Conservation (phyloP, 2,329 filamentous ascomycete species). For the Neurospora sp. region DNA sequence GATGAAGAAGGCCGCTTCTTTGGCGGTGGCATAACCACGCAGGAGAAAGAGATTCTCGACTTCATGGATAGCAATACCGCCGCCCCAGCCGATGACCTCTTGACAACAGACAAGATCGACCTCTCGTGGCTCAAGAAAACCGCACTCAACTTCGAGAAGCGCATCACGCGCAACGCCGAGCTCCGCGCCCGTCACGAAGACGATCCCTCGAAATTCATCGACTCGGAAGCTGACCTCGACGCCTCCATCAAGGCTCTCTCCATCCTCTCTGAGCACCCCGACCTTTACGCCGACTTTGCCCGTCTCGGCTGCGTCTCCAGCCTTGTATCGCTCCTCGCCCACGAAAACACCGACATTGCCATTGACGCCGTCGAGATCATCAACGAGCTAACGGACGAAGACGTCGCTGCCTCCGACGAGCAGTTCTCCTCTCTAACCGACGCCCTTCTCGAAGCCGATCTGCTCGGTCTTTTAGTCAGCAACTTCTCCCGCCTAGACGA, state of each 20-base stretch:
- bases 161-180: slow-evolving; percentile 83
- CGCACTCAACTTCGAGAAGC: slow-evolving; percentile 78
- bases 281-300: slow-evolving; percentile 72
- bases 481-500: slow-evolving; percentile 78
- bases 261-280: slow-evolving; percentile 77
- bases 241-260: slow-evolving; percentile 78
- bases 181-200: slow-evolving; percentile 75
- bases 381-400: slow-evolving; percentile 85
- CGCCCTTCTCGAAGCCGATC: slow-evolving; percentile 56
- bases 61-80: slow-evolving; percentile 54
- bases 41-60: slow-evolving; percentile 76
- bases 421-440: slow-evolving; percentile 74
- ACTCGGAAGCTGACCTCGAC: slow-evolving; percentile 80
- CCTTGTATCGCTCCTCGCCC: slow-evolving; percentile 72
- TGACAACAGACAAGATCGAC: slow-evolving; percentile 66
- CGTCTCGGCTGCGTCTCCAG: slow-evolving; percentile 63
- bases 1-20: slow-evolving; percentile 96
- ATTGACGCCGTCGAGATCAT: slow-evolving; percentile 86
- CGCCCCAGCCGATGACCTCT: slow-evolving; percentile 26
- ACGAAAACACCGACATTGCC: slow-evolving; percentile 95
- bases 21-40: slow-evolving; percentile 74
- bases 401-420: slow-evolving; percentile 69
- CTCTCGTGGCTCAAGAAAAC: slow-evolving; percentile 72
- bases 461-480: slow-evolving; percentile 64
- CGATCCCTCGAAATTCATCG: slow-evolving; percentile 75